A percentile compares a stretch with the other conserved stretches of the same genome.
phyloP scores from a whole-genome alignment of 2,329 filamentous ascomycete species.

The Pseudogymnoascus verrucosus region DNA sequence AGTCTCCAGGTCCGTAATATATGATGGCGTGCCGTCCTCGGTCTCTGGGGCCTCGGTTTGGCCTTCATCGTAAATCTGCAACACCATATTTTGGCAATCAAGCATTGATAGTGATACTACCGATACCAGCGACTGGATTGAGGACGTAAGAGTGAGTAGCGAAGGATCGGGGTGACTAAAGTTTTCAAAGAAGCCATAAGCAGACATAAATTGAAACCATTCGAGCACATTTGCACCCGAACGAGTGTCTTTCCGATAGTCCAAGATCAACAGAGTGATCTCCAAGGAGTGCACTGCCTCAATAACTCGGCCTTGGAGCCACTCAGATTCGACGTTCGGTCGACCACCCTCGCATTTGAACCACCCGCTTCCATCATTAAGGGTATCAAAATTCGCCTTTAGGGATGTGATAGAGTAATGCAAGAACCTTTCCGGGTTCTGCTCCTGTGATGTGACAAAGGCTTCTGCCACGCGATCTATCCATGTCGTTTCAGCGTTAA shows the following conservation, averaged over 20 bases:
- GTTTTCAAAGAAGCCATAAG: slow-evolving; percentile 60
- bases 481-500: slow-evolving; percentile 8
- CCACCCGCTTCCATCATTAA: slow-evolving; percentile 38
- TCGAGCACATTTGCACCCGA: slow-evolving; percentile 50
- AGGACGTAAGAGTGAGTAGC: slow-evolving; percentile 39
- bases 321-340: slow-evolving; percentile 49
- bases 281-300: slow-evolving; percentile 70
- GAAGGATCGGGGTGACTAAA: slow-evolving; percentile 35
- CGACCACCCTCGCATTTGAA: slow-evolving; percentile 36
- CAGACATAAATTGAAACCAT: slow-evolving; percentile 69
- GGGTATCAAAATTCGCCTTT: slow-evolving; percentile 39
- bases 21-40: slow-evolving; percentile 41
- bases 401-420: slow-evolving; percentile 39
- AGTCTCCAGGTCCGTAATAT: slow-evolving; percentile 60
- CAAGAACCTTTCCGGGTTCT: slow-evolving; percentile 15
- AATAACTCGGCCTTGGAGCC: slow-evolving; percentile 54
- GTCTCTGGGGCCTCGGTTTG: slow-evolving; percentile 21
- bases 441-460: slow-evolving; percentile 11
- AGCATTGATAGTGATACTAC: slow-evolving; percentile 66
- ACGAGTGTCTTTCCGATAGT: slow-evolving; percentile 49
- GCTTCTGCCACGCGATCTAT: slow-evolving; percentile 11
- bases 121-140: slow-evolving; percentile 62
- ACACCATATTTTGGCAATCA: slow-evolving; percentile 45
- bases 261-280: slow-evolving; percentile 62
- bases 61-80: slow-evolving; percentile 42